Conservation (phyloP, 148 eudicot genomes). For the Rhododendron henanense region DNA sequence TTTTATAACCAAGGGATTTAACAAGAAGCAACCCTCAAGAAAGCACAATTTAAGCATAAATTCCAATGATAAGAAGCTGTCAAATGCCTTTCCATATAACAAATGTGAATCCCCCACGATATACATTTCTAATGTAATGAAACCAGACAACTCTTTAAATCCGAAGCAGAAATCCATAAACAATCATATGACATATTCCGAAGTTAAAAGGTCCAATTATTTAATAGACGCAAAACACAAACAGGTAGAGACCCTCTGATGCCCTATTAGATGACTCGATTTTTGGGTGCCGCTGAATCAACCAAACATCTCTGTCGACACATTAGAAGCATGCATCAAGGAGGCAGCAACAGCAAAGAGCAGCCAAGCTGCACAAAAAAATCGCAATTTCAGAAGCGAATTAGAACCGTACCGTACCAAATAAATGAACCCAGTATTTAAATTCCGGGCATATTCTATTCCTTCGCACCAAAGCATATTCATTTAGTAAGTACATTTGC, state of each 20-base stretch:
- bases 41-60: neutral
- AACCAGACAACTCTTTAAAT: neutral
- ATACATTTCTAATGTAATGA: neutral
- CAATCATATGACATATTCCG: neutral
- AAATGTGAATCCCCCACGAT: conserved; percentile 6
- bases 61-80: neutral
- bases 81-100: neutral
- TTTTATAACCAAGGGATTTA: neutral
- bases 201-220: neutral
- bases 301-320: neutral
- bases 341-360: conserved; percentile 77
- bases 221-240: neutral
- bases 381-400: neutral
- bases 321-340: conserved; percentile 65
- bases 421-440: neutral
- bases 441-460: neutral
- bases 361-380: conserved; percentile 57
- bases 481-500: neutral
- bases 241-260: neutral
- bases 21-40: neutral
- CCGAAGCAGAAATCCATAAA: neutral
- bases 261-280: neutral
- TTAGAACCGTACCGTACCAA: neutral
- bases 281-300: neutral
- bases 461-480: neutral